phyloP scores from a whole-genome alignment of 306 rosid genomes.

The Myrica gale region DNA sequence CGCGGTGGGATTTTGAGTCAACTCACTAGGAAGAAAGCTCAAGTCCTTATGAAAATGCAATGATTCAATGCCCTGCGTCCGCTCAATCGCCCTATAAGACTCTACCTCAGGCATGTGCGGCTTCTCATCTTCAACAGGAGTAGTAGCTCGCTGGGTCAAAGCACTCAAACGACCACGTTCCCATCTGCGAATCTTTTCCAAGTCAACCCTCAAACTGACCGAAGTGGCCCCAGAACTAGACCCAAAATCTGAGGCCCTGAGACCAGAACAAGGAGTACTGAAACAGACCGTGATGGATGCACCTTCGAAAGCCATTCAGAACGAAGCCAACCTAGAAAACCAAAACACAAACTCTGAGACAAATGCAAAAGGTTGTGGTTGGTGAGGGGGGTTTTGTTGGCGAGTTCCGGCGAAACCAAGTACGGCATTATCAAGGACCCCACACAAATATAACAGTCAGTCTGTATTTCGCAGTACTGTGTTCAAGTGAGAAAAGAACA shows the following conservation, averaged over 20 bases:
- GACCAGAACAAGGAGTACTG: slow-evolving; percentile 31
- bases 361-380: slow-evolving; percentile 36
- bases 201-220: slow-evolving; percentile 40
- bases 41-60: slow-evolving; percentile 57
- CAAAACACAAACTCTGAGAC: slow-evolving; percentile 20
- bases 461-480: not conserved
- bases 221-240: slow-evolving; percentile 24
- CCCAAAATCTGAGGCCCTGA: slow-evolving; percentile 38
- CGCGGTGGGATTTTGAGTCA: not conserved
- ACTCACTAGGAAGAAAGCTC: slow-evolving; percentile 79
- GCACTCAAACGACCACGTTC: slow-evolving; percentile 44
- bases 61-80: slow-evolving; percentile 34
- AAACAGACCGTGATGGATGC: slow-evolving; percentile 37
- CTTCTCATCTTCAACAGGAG: slow-evolving; percentile 69
- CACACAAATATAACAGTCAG: slow-evolving; percentile 26
- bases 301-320: slow-evolving; percentile 58
- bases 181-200: slow-evolving; percentile 43
- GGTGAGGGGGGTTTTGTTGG: slow-evolving; percentile 43
- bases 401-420: slow-evolving; percentile 41
- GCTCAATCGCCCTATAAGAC: slow-evolving; percentile 33
- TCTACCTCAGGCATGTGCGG: slow-evolving; percentile 34
- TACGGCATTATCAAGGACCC: slow-evolving; percentile 50
- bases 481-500: not conserved
- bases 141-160: slow-evolving; percentile 56
- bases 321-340: slow-evolving; percentile 18